A percentile compares a stretch with the other conserved stretches of the same genome.
Conservation (phyloP, 192 early-diverging fungal genomes). For the Umbelopsis isabellina region DNA sequence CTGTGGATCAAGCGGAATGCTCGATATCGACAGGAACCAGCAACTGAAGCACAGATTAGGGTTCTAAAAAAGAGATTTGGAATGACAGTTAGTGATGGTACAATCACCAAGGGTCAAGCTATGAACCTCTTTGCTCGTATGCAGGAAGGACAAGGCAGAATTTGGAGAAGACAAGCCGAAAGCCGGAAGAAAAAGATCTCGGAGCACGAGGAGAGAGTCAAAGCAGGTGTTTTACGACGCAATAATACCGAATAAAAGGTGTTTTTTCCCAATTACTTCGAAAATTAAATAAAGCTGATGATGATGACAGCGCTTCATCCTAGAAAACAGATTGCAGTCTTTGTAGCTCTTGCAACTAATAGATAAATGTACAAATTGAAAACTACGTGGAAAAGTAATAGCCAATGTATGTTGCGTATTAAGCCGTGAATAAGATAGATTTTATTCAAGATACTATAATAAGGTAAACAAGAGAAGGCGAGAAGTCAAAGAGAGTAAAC, state of each 20-base stretch:
- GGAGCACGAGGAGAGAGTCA: conserved; percentile 19
- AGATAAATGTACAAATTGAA: too few species aligned
- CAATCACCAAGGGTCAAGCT: conserved; percentile 68
- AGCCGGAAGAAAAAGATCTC: conserved; percentile 15
- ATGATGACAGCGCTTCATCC: too few species aligned
- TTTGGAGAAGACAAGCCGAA: conserved; percentile 45
- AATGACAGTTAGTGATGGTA: conserved; percentile 35
- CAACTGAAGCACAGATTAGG: conserved; percentile 53
- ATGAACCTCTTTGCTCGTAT: conserved; percentile 68
- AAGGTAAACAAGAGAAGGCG: too few species aligned
- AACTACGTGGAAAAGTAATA: too few species aligned
- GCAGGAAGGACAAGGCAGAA: conserved; percentile 53
- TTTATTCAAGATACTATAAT: too few species aligned
- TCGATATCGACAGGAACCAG: conserved; percentile 56
- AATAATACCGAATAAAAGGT: not conserved
- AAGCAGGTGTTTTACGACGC: conserved; percentile 12
- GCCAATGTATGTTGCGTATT: too few species aligned
- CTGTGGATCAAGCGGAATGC: conserved; percentile 43
- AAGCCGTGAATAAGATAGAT: too few species aligned
- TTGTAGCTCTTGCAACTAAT: too few species aligned
- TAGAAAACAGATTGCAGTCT: too few species aligned
- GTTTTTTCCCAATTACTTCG: too few species aligned
- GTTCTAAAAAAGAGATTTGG: conserved; percentile 40
- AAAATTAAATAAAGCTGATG: too few species aligned
- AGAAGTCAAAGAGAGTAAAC: conserved; percentile 9